These are phyloP conservation scores for Conticribra guillardii DNA, from an alignment of 108 stramenopile genomes.

Conservation along the genomic window DNA sequence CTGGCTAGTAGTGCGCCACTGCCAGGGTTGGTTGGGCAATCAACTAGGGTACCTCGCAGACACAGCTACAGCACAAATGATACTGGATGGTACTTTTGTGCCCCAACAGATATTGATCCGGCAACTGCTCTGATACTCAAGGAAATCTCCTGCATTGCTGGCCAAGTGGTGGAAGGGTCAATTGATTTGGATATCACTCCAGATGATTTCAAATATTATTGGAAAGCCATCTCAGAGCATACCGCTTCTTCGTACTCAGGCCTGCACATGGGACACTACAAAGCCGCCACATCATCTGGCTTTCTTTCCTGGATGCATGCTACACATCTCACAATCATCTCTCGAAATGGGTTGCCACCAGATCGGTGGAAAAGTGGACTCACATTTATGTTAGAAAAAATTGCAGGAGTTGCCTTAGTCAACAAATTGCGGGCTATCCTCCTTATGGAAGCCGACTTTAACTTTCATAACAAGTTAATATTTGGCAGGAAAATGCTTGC, in stretches of 20 bases:
- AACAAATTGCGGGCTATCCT: neutral
- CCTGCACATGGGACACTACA: conserved; percentile 11
- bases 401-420: neutral
- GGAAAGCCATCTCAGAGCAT: conserved; percentile 4
- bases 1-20: neutral
- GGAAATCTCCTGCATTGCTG: conserved; percentile 2
- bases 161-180: neutral
- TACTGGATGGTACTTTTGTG: no score
- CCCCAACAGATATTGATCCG: neutral
- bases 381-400: neutral
- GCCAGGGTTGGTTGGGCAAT: neutral
- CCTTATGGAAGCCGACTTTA: conserved; percentile 1
- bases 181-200: neutral
- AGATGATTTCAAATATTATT: conserved; percentile 14
- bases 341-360: no score
- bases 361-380: no score
- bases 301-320: no score
- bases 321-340: no score
- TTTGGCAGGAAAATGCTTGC: conserved; percentile 13
- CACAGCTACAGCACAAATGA: neutral
- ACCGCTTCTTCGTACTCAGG: conserved; percentile 10
- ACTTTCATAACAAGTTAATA: conserved; percentile 17
- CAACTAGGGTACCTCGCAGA: conserved; percentile 14
- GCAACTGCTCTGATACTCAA: neutral
- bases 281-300: conserved; percentile 2